A percentile compares a stretch with the other conserved stretches of the same genome.
Evolutionary conservation across 129 eudicot species (phyloP).

Genomic region (Centrapalus pauciflorus): DNA sequence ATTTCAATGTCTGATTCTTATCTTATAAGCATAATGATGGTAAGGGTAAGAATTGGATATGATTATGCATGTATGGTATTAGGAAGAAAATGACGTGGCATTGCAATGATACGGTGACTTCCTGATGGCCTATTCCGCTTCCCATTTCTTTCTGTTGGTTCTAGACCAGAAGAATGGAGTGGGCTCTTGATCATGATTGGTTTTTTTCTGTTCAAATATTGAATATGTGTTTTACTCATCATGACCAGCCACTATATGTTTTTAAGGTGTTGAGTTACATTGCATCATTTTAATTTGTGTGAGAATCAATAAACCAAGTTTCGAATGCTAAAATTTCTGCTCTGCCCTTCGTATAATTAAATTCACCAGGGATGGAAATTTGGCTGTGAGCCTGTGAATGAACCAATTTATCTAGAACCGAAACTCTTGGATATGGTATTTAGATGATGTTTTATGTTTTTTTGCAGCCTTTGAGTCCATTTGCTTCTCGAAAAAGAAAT

Average conservation of each 20-base stretch:
- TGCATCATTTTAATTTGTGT: too few species aligned
- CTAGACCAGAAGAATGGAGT: too few species aligned
- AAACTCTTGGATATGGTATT: not conserved
- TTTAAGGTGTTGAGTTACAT: too few species aligned
- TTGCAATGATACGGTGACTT: not conserved
- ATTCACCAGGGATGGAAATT: not conserved
- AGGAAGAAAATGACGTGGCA: not conserved
- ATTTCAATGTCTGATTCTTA: not conserved
- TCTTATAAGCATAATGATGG: not conserved
- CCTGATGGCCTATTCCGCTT: not conserved
- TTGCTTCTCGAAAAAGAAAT: conserved; percentile 17
- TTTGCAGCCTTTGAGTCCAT: conserved; percentile 33
- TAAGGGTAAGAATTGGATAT: not conserved
- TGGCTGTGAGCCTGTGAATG: not conserved
- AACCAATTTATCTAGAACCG: not conserved
- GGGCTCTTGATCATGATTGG: not conserved
- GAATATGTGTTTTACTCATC: not conserved
- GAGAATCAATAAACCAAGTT: not conserved
- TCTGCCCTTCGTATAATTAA: not conserved
- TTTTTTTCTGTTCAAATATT: not conserved
- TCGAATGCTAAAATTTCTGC: not conserved
- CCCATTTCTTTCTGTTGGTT: too few species aligned
- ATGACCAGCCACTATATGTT: too few species aligned
- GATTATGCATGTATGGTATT: not conserved
- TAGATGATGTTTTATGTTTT: not conserved